Base-by-base conservation (phyloP, 148 eudicot species). In the Arbutus unedo region DNA sequence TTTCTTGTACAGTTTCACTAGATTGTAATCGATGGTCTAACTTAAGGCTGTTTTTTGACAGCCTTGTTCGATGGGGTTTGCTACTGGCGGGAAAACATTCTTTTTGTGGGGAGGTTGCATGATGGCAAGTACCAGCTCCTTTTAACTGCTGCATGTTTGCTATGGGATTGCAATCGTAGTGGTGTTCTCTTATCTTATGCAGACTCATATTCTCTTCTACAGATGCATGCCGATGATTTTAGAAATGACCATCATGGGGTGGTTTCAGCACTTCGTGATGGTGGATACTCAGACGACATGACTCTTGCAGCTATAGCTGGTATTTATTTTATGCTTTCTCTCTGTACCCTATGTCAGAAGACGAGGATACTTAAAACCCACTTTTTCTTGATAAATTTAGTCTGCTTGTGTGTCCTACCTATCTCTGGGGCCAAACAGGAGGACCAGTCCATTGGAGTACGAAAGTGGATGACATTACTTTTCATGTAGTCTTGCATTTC, bases 11-110 rank as follows among this genome's bases (percentile, higher is more conserved):
- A 7, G 44, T 45, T 38, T 70, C 55, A 19, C 66, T 81, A 3
- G 7, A 23, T 43, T 43, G 13, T 19, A 49, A 21, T 55, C 68
- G 21, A 70, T 14, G 31, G 41, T 64, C 25, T 81, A 74, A 47
- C 79, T 19, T 48, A 50, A 31, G 16, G 0, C 38, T 50, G 38
- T 38, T 70, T 57, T 76, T 87, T 86, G 68, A 84, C 91, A 96
- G 99, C 98, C 99, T 82, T 96, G 99, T 88, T 96, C 99, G 4
- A 96, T 96, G 99, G 99, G 99, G 74, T 96, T 96, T 82, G 99
- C 99, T 66, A 96, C 99, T 83, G 99, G 99, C 53, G 99, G 99
- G 55, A 90, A 81, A 85, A 96, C 99, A 80, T 96, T 94, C 90
- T 96, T 96, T 86, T 81, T 96, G 83, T 96, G 99, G 99, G 99